Evolutionary conservation across 2,329 filamentous ascomycete genomes (phyloP), one percentile per base, ranked within the genome.

Genomic region (Teratosphaeriaceae sp.): DNA sequence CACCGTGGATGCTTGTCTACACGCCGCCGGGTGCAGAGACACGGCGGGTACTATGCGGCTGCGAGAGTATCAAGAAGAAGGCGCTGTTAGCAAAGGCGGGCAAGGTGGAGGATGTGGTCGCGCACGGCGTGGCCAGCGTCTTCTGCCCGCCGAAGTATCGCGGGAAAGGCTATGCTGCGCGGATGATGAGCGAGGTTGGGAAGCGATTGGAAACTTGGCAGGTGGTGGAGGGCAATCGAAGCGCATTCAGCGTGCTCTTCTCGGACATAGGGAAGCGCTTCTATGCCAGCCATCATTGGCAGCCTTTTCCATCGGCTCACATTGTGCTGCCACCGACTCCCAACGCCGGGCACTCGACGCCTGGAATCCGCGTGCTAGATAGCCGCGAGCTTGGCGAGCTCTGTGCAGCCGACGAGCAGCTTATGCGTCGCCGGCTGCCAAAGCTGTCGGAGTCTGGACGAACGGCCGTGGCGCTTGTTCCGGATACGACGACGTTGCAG

Each of bases 201-300:
- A 63, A 68, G 40, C 67, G 63, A 47, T 58, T 82, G 35, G 69
- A 73, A 49, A 68, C 59, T 2, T 79, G 74, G 72, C 71, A 78
- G 49, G 62, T 66, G 45, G 69, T 70, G 22, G 58, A 65, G 18
- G 64, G 60, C 16, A 59, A 61, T 52, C 62, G 59, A 59, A 72
- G 61, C 49, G 64, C 78, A 12, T 92, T 90, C 63, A 89, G 85
- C 1, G 76, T 94, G 6, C 72, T 96, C 7, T 95, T 82, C 65
- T 94, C 88, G 7, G 88, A 94, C 58, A 88, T 94, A 55, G 88
- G 89, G 16, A 84, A 87, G 50, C 69, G 70, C 29, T 96, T 88
- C 65, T 96, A 96, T 66, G 77, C 83, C 3, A 73, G 71, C 23
- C 73, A 79, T 50, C 88, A 88, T 35, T 96, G 89, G 89, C 73